Evolutionary conservation across 202 grass and related monocot genomes (phyloP), one percentile per base, ranked within the genome.

Genomic region (Carex sylvatica): DNA sequence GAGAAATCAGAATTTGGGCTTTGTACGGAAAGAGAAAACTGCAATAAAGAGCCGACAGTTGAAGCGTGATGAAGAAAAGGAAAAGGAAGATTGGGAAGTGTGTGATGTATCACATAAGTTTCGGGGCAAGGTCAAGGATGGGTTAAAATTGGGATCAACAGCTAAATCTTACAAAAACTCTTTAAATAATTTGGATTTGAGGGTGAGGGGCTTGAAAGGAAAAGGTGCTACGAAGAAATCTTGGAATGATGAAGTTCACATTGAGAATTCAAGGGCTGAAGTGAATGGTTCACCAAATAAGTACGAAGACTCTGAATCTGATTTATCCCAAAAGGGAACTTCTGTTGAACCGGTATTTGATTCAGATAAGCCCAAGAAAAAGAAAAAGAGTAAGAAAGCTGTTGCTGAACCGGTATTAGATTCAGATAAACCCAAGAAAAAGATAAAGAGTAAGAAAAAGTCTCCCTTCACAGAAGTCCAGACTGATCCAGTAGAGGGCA

Each of bases 241-340:
- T 72, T 8, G 65, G 52, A 83, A 82, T 80, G 79, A 89, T 66
- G 68, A 9, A 65, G 65, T 81, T 78, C 31, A 52, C 30, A 80
- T 30, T 82, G 51, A 84, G 14, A 69, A 71, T 82, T 70, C 52
- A 54, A 88, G 81, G 22, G 72, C 62, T 54, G 49, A 76, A 71
- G n/a, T 70, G 22, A 84, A 53, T 74, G 15, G 24, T 88, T 66
- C 33, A 46, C 81, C 66, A 10, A 40, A 53, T 15, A 67, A 79
- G 79, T 78, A 33, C 56, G 79, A 85, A 77, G 87, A 85, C 9
- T 79, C 83, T 5, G 87, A 89, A 79, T 89, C 87, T 83, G 87
- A 89, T 78, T 85, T 81, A 70, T 89, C 87, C 26, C 79, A 82
- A 19, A 84, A 89, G 53, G 60, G 69, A 71, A 69, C 36, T 62